Percentiles rank a stretch among this genome's conserved stretches.
Conservation (phyloP, 768 basidiomycete genomes). For the Boletus pseudopeckii region DNA sequence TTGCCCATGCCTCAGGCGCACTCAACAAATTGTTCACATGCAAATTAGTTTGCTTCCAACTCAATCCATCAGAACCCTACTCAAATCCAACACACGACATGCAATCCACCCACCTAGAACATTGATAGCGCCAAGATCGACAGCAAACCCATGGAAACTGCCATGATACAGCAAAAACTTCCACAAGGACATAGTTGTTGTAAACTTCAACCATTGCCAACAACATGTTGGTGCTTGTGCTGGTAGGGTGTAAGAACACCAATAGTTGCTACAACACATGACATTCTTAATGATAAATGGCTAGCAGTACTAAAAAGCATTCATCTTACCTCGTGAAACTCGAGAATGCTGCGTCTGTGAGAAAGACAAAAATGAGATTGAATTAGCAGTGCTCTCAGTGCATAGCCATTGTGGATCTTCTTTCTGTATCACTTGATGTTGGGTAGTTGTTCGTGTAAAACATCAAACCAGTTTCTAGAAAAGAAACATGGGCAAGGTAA, state of each 20-base stretch:
- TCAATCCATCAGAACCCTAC: too few species aligned
- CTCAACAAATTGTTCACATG: too few species aligned
- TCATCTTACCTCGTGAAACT: slow-evolving; percentile 57
- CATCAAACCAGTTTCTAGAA: slow-evolving; percentile 67
- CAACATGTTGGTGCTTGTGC: slow-evolving; percentile 56
- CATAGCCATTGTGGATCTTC: slow-evolving; percentile 72
- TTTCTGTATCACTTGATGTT: slow-evolving; percentile 51
- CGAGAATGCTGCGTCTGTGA: slow-evolving; percentile 60
- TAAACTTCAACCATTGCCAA: slow-evolving; percentile 69
- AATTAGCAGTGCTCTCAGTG: background rate
- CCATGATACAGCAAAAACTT: slow-evolving; percentile 36
- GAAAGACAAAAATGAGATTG: background rate
- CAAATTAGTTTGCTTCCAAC: too few species aligned
- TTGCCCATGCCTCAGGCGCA: too few species aligned
- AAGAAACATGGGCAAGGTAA: background rate
- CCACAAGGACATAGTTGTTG: slow-evolving; percentile 63
- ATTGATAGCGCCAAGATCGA: too few species aligned
- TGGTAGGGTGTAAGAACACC: slow-evolving; percentile 60
- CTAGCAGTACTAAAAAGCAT: background rate
- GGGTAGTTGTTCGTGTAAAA: slow-evolving; percentile 65
- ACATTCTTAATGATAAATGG: background rate
- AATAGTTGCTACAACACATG: slow-evolving; percentile 43
- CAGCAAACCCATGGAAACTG: too few species aligned
- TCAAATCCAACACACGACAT: too few species aligned
- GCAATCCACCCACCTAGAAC: too few species aligned